Evolutionary conservation across 2,329 filamentous ascomycete species (phyloP).

Genomic region (Didymella pinodella): DNA sequence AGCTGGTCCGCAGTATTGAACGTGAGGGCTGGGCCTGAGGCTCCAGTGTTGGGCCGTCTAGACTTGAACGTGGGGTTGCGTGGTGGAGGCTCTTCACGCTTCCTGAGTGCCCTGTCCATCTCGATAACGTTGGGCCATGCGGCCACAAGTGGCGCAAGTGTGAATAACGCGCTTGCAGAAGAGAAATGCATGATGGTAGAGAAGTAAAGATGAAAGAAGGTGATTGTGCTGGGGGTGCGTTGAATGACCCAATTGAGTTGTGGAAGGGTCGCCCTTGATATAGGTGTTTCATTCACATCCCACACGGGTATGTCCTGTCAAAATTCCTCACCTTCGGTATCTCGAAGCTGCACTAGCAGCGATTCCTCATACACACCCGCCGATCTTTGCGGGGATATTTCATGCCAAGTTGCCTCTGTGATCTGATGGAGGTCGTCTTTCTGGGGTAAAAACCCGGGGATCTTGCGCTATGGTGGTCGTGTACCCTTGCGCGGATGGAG

Average conservation of each 20-base stretch:
- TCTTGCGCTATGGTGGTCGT: not conserved
- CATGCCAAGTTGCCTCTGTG: not conserved
- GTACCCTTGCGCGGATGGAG: conserved; percentile 5
- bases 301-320: not conserved
- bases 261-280: conserved; percentile 1
- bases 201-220: not conserved
- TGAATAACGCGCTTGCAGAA: conserved; percentile 11
- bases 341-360: not conserved
- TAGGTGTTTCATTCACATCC: not conserved
- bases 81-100: conserved; percentile 24
- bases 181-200: conserved; percentile 7
- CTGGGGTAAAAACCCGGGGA: conserved; percentile 1
- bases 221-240: not conserved
- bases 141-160: conserved; percentile 16
- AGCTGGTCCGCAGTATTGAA: conserved; percentile 21
- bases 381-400: conserved; percentile 12
- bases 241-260: not conserved
- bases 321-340: not conserved
- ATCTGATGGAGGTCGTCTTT: not conserved
- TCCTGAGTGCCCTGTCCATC: conserved; percentile 22
- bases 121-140: conserved; percentile 28
- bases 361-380: not conserved
- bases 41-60: conserved; percentile 22
- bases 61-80: conserved; percentile 19
- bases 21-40: conserved; percentile 10